Percentiles rank a stretch among this genome's conserved stretches.
These are phyloP conservation scores for Chlorella sp. DNA, from an alignment of 139 green algal species.

Conservation along the genomic window DNA sequence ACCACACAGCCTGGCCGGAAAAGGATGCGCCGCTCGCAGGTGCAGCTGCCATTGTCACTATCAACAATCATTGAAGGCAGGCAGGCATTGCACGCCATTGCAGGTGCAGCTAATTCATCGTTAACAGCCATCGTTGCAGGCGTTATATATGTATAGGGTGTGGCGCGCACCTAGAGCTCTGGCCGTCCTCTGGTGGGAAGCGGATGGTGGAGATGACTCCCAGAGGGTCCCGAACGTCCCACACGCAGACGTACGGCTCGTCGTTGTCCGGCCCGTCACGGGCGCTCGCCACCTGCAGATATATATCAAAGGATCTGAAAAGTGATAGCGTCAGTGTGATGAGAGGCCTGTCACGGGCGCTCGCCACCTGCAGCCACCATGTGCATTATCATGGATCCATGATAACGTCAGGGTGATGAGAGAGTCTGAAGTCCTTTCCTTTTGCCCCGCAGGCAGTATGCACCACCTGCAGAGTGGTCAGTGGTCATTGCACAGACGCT, in stretches of 20 bases:
- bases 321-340: too few relatives aligned
- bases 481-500: background rate
- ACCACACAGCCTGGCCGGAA: too few relatives aligned
- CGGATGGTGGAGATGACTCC: slow-evolving; percentile 19
- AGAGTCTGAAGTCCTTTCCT: background rate
- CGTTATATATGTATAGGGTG: too few relatives aligned
- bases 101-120: too few relatives aligned
- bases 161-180: slow-evolving; percentile 18
- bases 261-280: slow-evolving; percentile 14
- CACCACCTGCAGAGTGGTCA: background rate
- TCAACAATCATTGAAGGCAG: too few relatives aligned
- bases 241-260: slow-evolving; percentile 40
- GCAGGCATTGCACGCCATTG: too few relatives aligned
- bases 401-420: too few relatives aligned
- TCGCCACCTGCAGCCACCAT: slow-evolving; percentile 31
- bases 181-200: slow-evolving; percentile 32
- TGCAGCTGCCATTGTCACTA: too few relatives aligned
- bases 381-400: too few relatives aligned
- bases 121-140: too few relatives aligned
- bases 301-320: too few relatives aligned
- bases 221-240: slow-evolving; percentile 41
- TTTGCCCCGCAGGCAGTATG: background rate
- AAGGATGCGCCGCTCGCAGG: too few relatives aligned
- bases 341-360: slow-evolving; percentile 12
- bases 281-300: slow-evolving; percentile 26